phyloP scores from a whole-genome alignment of 441 rosid species.

The Cnidoscolus chayamansa region DNA sequence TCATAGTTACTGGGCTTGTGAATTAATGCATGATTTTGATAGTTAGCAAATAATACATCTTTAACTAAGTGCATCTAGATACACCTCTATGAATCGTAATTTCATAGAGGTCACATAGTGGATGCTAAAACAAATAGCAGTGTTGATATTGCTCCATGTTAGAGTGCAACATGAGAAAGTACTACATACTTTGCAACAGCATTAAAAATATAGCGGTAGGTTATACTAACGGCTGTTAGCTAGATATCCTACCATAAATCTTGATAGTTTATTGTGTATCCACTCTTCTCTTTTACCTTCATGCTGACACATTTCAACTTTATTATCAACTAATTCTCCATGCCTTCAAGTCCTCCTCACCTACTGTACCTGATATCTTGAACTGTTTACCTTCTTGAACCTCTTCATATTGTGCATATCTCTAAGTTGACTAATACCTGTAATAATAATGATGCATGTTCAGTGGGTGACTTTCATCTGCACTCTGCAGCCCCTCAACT shows the following conservation, averaged over 20 bases:
- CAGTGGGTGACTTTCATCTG: not conserved
- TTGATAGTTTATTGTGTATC: not conserved
- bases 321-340: not conserved
- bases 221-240: constrained; percentile 5
- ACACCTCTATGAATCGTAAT: constrained; percentile 66
- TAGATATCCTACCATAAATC: not conserved
- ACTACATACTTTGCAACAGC: constrained; percentile 54
- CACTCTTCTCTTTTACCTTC: not conserved
- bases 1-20: not conserved
- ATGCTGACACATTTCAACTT: not conserved
- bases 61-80: constrained; percentile 60
- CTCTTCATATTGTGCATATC: not conserved
- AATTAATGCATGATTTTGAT: not conserved
- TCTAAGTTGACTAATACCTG: not conserved
- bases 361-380: not conserved
- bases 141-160: constrained; percentile 52
- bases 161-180: constrained; percentile 46
- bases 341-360: not conserved
- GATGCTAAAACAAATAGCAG: constrained; percentile 77
- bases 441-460: not conserved
- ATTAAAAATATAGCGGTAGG: constrained; percentile 13
- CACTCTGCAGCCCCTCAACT: no score
- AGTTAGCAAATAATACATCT: not conserved
- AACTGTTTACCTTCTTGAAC: constrained; percentile 3
- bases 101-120: constrained; percentile 70